Conservation (phyloP, 2,329 filamentous ascomycete genomes). For the Hymenoscyphus repandus region DNA sequence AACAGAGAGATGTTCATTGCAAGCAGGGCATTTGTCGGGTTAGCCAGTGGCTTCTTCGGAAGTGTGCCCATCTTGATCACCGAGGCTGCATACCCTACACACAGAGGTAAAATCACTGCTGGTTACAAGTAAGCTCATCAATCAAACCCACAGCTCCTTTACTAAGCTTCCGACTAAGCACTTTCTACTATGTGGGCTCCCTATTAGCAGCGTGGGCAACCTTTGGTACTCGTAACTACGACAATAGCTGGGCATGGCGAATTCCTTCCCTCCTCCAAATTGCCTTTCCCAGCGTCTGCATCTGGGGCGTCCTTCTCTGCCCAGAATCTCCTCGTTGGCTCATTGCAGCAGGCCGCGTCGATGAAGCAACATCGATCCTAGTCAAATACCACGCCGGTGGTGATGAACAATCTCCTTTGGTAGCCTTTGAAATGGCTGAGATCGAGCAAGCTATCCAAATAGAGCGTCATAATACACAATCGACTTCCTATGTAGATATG, state of each 20-base stretch:
- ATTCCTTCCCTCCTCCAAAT: conserved; percentile 30
- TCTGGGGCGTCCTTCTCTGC: conserved; percentile 28
- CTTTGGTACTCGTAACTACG: conserved; percentile 29
- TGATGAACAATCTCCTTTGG: conserved; percentile 26
- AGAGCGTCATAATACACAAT: conserved; percentile 15
- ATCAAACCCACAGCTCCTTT: conserved; percentile 23
- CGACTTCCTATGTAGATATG: conserved; percentile 19
- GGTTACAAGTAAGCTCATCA: conserved; percentile 24
- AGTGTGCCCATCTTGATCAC: conserved; percentile 12
- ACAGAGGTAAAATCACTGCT: conserved; percentile 10
- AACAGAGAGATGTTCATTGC: conserved; percentile 5
- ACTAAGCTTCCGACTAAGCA: background rate
- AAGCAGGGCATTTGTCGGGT: conserved; percentile 34
- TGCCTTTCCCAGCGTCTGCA: conserved; percentile 44
- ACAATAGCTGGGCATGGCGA: conserved; percentile 36
- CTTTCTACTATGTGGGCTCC: conserved; percentile 28
- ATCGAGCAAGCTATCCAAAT: conserved; percentile 21
- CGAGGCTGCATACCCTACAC: conserved; percentile 16
- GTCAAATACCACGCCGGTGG: conserved; percentile 47
- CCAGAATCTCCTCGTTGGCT: conserved; percentile 53
- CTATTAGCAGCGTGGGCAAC: conserved; percentile 37
- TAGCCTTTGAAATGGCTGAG: conserved; percentile 23
- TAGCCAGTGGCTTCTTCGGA: conserved; percentile 16
- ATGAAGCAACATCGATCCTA: conserved; percentile 47
- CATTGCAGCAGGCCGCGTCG: conserved; percentile 41